Base-by-base conservation (phyloP, 1,139 yeast species). In the Pneumocystis wakefieldiae region DNA sequence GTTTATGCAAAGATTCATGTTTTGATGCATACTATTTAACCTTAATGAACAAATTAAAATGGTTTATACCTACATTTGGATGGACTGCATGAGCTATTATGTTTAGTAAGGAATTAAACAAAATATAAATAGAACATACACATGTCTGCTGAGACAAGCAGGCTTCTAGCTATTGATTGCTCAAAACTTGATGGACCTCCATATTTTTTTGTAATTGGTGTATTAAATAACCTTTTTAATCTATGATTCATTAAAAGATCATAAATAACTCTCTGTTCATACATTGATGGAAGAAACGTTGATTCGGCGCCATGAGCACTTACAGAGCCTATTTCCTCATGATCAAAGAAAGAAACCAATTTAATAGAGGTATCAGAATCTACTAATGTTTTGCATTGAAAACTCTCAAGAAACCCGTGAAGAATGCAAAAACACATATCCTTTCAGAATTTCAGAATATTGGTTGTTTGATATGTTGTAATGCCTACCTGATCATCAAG, bases 301-400 rank as follows among this genome's bases (percentile, higher is more conserved):
- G 97, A 90, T 71, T 88, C 92, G 1, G 98, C 98, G 67, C 98
- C 98, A 74, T 92, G 97, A 12, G 96, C 96, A 42, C 96, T 86
- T 12, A 83, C 78, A 3, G 96, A 89, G 0, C 98, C 98, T 69
- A 92, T 81, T 75, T 91, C 98, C 75, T 92, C 98, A 74, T 92
- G 97, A 74, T 91, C 97, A 73, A 91, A 91, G 67, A 90, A 78
- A 0, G 95, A 84, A 62, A 89, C 80, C 72, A 90, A 72, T 70
- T 86, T 84, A 59, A 89, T 83, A 57, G 87, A 85, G 2, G 32
- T 12, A 24, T 48, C 32, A 10, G 32, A 2, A 19, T 24, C 6
- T 24, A 29, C 14, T 8, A 12, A 4, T 19, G 8, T 74, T 69
- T 19, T 14, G 24, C 15, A 24, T 12, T 19, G n/a, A 48, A 48